Percentiles rank a stretch among this genome's conserved stretches.
Conservation (phyloP, 257 asterid genomes). For the Solanum okadae region DNA sequence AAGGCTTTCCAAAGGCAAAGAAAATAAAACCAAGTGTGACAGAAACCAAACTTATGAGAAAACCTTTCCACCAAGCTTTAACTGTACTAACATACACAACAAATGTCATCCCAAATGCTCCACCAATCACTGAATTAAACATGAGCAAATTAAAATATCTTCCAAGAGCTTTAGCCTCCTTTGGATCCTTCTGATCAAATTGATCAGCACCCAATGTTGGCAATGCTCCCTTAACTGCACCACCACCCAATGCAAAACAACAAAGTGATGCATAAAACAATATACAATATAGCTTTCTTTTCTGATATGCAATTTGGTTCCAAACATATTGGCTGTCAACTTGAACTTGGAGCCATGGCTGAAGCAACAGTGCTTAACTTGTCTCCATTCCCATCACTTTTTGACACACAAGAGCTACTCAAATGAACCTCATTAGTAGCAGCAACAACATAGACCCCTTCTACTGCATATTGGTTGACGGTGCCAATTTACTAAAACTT, state of each 20-base stretch:
- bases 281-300: slow-evolving; percentile 34
- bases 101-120: slow-evolving; percentile 57
- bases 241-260: slow-evolving; percentile 57
- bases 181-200: slow-evolving; percentile 47
- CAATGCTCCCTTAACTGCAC: slow-evolving; percentile 68
- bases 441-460: background rate
- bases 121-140: slow-evolving; percentile 48
- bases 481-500: too few species aligned
- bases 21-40: slow-evolving; percentile 25
- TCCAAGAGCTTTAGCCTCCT: slow-evolving; percentile 52
- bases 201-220: slow-evolving; percentile 93
- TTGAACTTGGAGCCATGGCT: slow-evolving; percentile 30
- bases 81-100: slow-evolving; percentile 59
- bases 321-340: slow-evolving; percentile 47
- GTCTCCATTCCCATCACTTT: slow-evolving; percentile 4
- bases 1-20: slow-evolving; percentile 44
- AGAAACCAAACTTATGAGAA: slow-evolving; percentile 36
- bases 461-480: too few species aligned
- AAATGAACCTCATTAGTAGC: background rate
- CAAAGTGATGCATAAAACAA: slow-evolving; percentile 41
- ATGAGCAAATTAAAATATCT: slow-evolving; percentile 78
- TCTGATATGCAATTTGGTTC: slow-evolving; percentile 42
- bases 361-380: slow-evolving; percentile 10
- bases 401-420: slow-evolving; percentile 1
- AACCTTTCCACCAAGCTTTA: slow-evolving; percentile 77